Evolutionary conservation across 345 rosid species (phyloP), one percentile per base, ranked within the genome.

Genomic region (Carallia pectinifolia): DNA sequence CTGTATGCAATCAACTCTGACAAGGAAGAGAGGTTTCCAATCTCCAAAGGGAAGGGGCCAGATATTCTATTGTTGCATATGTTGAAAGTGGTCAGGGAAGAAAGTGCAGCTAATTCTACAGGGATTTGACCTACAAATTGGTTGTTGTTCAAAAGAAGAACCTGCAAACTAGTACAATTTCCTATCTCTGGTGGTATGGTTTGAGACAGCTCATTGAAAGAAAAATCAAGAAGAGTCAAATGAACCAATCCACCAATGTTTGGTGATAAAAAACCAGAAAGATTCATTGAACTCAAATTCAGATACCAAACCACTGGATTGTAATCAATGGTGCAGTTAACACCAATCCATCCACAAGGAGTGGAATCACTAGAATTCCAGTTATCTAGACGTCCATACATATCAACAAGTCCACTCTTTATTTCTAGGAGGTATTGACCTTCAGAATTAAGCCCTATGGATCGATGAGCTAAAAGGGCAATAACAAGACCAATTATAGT

Each of bases 261-360:
- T 7, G 90, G 87, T 18, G 98, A 89, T 70, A 94, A 54, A 67
- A 75, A 77, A 71, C 98, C 98, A 0, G 88, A 86, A 61, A 91
- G 94, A 81, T 76, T 81, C 87, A 85, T 79, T 1, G 76, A 76
- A 33, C 78, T 85, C 79, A 93, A 79, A 63, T 86, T 66, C 55
- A 93, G 85, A 70, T 80, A 71, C 70, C 47, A 59, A 68, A 93
- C 97, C 30, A 79, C 82, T 40, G 86, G 85, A 63, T 59, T 73
- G 75, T 65, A 73, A 40, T 73, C 70, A 75, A 73, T 47, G 58
- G 81, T 77, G 79, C 98, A 93, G 16, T 71, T 79, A 71, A 93
- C 97, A 52, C 96, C 96, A 1, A 13, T 72, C 98, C 98, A 93
- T 63, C 80, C 73, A 83, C 98, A 93, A 62, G 98, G 97, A 29